phyloP scores from a whole-genome alignment of 78 protist species.

The Tieghemostelium lacteum region DNA sequence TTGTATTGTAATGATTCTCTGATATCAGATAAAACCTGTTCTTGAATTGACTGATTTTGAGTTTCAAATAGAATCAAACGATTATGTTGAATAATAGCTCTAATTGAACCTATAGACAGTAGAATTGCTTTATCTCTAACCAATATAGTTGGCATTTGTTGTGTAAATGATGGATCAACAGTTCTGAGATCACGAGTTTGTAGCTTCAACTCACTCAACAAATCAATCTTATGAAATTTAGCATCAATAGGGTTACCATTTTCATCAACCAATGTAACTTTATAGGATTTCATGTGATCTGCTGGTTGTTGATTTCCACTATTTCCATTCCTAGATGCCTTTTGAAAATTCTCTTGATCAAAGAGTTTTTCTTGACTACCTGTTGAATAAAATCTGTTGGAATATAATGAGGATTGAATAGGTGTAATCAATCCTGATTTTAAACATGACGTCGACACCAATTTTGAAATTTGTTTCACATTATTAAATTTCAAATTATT shows the following conservation, averaged over 20 bases:
- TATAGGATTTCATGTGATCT: conserved; percentile 25
- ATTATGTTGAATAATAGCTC: conserved; percentile 55
- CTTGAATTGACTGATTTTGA: background rate
- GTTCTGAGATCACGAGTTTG: conserved; percentile 73
- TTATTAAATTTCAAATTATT: too few relatives aligned
- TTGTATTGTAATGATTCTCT: conserved; percentile 21
- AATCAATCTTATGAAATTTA: conserved; percentile 25
- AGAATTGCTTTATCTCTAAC: conserved; percentile 66
- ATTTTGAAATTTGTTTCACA: too few relatives aligned
- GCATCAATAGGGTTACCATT: conserved; percentile 34
- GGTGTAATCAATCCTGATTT: too few relatives aligned
- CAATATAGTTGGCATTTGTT: conserved; percentile 65
- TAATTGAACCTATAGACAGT: conserved; percentile 41
- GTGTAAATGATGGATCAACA: conserved; percentile 54
- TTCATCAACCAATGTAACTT: conserved; percentile 10
- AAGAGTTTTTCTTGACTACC: too few relatives aligned
- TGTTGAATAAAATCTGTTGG: too few relatives aligned
- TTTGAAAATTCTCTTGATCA: background rate
- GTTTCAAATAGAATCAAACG: conserved; percentile 46
- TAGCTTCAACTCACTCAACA: conserved; percentile 42
- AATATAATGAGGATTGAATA: too few relatives aligned
- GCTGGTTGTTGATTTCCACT: background rate
- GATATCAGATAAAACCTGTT: conserved; percentile 4
- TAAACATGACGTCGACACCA: too few relatives aligned
- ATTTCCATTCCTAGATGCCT: background rate